Evolutionary conservation across 106 monocot genomes (phyloP), one percentile per base, ranked within the genome.

Genomic region (Vanilla planifolia): DNA sequence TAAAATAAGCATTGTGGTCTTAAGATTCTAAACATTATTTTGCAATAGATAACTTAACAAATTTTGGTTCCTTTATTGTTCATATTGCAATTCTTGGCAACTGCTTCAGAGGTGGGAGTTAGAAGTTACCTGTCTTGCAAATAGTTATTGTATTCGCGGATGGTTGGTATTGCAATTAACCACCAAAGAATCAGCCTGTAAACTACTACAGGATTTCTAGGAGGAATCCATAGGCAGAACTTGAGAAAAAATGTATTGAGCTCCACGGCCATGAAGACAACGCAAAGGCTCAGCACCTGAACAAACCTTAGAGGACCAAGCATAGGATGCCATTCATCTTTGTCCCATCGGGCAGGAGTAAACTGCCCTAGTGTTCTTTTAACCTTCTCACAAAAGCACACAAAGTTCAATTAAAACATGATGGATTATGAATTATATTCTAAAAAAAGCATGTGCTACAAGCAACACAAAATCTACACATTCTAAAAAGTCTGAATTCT

Each of bases 221-320:
- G 84, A 20, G 84, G 79, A 37, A 85, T 76, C 84, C 84, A 85
- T 25, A 85, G 76, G 44, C 84, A 85, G 30, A 85, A 85, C 58
- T 85, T 85, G 30, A 85, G 76, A 61, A 85, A 80, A 39, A 85
- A 85, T 5, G 84, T 85, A 48, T 85, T 85, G 16, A 85, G 67
- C 66, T 85, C 84, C 6, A 80, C 84, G 0, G 76, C 76, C 75
- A 85, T 68, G 29, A 80, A 73, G 2, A 69, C 73, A 24, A 73
- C 69, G 41, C 84, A 85, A 17, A 85, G 76, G 50, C 45, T 65
- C 6, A 79, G 59, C 32, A 85, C 79, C 72, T 85, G 84, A 26
- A 85, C 67, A 37, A 85, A 85, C 66, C 84, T 72, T 79, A 79
- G 80, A 15, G 84, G 84, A 1, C 84, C 84, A 47, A 69, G 72